These are phyloP conservation scores for Takakia lepidozioides DNA, from an alignment of 225 moss, liverwort and hornwort species.

Conservation along the genomic window DNA sequence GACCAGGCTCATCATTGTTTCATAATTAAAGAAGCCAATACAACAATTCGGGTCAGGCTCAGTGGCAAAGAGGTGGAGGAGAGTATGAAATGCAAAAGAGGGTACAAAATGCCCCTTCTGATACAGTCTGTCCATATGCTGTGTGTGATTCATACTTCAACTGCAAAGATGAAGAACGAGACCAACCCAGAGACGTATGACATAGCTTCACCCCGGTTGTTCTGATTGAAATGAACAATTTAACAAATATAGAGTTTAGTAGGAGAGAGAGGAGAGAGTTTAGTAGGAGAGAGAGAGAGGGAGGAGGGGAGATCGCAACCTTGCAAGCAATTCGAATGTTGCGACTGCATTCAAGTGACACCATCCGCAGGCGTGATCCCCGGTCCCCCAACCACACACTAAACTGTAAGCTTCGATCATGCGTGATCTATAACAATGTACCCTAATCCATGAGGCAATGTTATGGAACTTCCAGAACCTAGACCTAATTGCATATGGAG, in stretches of 20 bases:
- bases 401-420: neutral
- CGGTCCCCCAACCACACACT: neutral
- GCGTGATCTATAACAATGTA: neutral
- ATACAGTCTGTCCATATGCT: no score
- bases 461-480: neutral
- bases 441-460: neutral
- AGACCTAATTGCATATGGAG: neutral
- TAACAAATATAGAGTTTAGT: neutral
- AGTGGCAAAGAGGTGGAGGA: no score
- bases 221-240: neutral
- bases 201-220: neutral
- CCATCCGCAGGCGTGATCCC: neutral
- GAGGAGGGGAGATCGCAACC: constrained; percentile 23
- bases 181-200: neutral
- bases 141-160: no score
- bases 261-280: neutral
- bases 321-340: constrained; percentile 63
- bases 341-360: constrained; percentile 44
- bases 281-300: neutral
- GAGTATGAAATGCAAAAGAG: no score
- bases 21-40: neutral
- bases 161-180: neutral
- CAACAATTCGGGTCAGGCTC: no score
- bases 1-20: no score
- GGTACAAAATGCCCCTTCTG: no score